These are phyloP conservation scores for Mycena albidolilacea DNA, from an alignment of 768 basidiomycete genomes.

Conservation along the genomic window DNA sequence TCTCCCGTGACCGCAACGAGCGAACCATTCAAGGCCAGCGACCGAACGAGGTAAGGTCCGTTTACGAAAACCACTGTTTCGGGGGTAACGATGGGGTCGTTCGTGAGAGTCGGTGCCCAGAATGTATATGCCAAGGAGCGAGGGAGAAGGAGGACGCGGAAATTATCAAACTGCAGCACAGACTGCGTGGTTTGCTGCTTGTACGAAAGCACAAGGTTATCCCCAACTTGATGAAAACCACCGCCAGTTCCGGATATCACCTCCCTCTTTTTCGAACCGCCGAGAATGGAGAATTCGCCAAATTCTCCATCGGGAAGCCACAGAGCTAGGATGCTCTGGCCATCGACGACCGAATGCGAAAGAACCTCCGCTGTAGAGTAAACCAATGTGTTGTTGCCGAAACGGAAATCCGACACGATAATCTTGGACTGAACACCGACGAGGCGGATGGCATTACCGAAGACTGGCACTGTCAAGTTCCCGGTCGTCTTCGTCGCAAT, in stretches of 20 bases:
- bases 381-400: slow-evolving; percentile 61
- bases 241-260: slow-evolving; percentile 50
- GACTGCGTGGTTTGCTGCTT: slow-evolving; percentile 56
- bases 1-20: slow-evolving; percentile 67
- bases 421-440: slow-evolving; percentile 68
- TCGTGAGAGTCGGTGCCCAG: slow-evolving; percentile 66
- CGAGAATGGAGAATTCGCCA: slow-evolving; percentile 45
- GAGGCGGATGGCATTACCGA: slow-evolving; percentile 52
- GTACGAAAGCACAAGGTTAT: slow-evolving; percentile 36
- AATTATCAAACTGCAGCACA: slow-evolving; percentile 56
- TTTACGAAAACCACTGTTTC: slow-evolving; percentile 62
- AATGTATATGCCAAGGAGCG: slow-evolving; percentile 59
- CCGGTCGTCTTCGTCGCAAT: slow-evolving; percentile 58
- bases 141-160: slow-evolving; percentile 51
- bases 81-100: slow-evolving; percentile 60
- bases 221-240: slow-evolving; percentile 33
- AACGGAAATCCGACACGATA: slow-evolving; percentile 67
- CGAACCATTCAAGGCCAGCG: slow-evolving; percentile 49
- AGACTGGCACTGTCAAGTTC: slow-evolving; percentile 58
- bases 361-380: slow-evolving; percentile 72
- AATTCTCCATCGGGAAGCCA: slow-evolving; percentile 46
- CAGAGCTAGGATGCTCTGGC: slow-evolving; percentile 58
- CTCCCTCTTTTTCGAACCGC: slow-evolving; percentile 52
- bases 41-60: slow-evolving; percentile 59
- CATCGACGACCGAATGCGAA: slow-evolving; percentile 61